Conservation (phyloP, 768 basidiomycete species). For the Inosperma sp. region DNA sequence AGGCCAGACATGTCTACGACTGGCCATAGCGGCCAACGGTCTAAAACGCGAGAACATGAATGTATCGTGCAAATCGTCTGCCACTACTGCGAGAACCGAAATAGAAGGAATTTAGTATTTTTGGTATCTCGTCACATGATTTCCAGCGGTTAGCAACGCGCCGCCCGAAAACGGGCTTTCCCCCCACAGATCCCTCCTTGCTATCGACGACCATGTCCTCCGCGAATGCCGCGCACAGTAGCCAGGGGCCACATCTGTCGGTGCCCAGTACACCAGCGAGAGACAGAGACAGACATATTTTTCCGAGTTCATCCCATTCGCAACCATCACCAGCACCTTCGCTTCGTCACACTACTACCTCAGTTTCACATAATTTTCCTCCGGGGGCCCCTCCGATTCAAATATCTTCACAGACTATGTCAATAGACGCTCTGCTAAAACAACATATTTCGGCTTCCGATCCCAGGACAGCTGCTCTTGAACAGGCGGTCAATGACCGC, state of each 20-base stretch:
- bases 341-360: slow-evolving; percentile 20
- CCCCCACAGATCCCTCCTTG: no score
- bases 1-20: not conserved
- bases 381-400: slow-evolving; percentile 32
- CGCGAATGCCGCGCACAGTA: not conserved
- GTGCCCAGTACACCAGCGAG: slow-evolving; percentile 30
- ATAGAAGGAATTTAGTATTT: no score
- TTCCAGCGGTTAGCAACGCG: not conserved
- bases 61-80: no score
- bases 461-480: slow-evolving; percentile 64
- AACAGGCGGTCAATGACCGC: slow-evolving; percentile 73
- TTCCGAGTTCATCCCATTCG: slow-evolving; percentile 27
- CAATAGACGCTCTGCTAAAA: slow-evolving; percentile 52
- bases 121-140: slow-evolving; percentile 1
- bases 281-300: slow-evolving; percentile 32
- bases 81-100: not conserved
- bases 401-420: slow-evolving; percentile 37
- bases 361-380: slow-evolving; percentile 25
- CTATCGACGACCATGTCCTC: slow-evolving; percentile 5
- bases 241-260: slow-evolving; percentile 6
- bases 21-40: not conserved
- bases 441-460: slow-evolving; percentile 49
- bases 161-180: no score
- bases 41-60: slow-evolving; percentile 6
- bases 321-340: slow-evolving; percentile 33